Percentiles rank a stretch among this genome's conserved stretches.
Evolutionary conservation across 345 rosid genomes (phyloP).

Genomic region (Gossypioides kirkii): DNA sequence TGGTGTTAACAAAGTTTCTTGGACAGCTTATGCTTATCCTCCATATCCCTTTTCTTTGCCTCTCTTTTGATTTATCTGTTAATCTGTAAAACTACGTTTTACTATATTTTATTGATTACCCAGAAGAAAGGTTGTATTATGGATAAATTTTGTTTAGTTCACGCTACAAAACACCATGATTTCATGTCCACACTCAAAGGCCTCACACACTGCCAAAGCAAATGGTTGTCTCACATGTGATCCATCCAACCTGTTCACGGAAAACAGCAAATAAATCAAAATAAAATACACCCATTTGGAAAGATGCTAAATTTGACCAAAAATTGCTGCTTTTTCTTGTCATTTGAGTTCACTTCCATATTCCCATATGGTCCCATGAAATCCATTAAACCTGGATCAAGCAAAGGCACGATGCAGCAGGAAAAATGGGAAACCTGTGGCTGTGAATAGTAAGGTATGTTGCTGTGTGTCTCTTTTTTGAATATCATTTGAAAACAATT

Average conservation of each 20-base stretch:
- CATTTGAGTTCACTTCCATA: background rate
- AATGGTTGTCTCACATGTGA: conserved; percentile 21
- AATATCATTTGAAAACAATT: background rate
- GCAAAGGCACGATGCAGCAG: conserved; percentile 7
- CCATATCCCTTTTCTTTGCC: conserved; percentile 5
- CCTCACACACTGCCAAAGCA: conserved; percentile 18
- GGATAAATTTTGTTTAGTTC: conserved; percentile 20
- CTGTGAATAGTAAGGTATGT: background rate
- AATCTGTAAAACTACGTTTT: background rate
- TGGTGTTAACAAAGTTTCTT: background rate
- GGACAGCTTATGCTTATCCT: conserved; percentile 10
- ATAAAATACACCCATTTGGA: background rate
- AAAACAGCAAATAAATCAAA: background rate
- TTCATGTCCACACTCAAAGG: conserved; percentile 23
- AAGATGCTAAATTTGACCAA: background rate
- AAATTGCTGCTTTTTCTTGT: background rate
- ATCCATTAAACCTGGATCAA: conserved; percentile 13
- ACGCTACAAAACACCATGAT: conserved; percentile 35
- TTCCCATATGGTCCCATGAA: conserved; percentile 8
- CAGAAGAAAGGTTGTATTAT: background rate
- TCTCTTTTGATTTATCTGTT: background rate
- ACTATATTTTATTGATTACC: background rate
- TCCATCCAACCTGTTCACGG: conserved; percentile 7
- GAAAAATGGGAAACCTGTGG: background rate
- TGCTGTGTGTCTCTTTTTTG: background rate